A percentile compares a stretch with the other conserved stretches of the same genome.
phyloP scores from a whole-genome alignment of 2,329 filamentous ascomycete genomes.

The Seiridium cupressi region DNA sequence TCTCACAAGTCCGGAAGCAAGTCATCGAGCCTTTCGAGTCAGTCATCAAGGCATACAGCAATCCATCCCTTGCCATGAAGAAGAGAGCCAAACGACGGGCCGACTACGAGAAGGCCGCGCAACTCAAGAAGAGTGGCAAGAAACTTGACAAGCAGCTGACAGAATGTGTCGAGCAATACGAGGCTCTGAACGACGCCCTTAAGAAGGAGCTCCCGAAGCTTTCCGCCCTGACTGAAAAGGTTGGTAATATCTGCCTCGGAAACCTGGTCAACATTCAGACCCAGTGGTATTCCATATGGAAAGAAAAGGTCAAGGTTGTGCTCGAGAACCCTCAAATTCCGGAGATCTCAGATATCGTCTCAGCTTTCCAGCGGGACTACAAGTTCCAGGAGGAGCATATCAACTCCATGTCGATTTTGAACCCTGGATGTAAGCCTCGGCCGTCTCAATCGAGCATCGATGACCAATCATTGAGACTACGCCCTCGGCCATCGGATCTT shows the following conservation, averaged over 20 bases:
- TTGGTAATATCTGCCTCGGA: conserved; percentile 79
- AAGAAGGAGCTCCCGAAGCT: conserved; percentile 89
- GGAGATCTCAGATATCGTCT: conserved; percentile 70
- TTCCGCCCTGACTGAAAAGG: conserved; percentile 74
- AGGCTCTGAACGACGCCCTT: conserved; percentile 86
- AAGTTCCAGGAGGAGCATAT: conserved; percentile 72
- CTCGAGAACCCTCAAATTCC: conserved; percentile 66
- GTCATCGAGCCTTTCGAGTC: conserved; percentile 83
- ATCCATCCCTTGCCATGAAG: conserved; percentile 85
- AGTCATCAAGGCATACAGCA: conserved; percentile 76
- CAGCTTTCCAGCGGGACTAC: conserved; percentile 77
- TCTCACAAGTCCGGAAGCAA: conserved; percentile 69
- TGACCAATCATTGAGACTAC: conserved; percentile 48
- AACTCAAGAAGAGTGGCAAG: conserved; percentile 76
- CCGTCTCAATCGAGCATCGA: conserved; percentile 58
- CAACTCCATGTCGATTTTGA: conserved; percentile 72
- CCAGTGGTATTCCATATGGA: conserved; percentile 80
- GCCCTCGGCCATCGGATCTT: conserved; percentile 47
- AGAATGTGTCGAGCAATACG: conserved; percentile 84
- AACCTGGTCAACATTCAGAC: conserved; percentile 84
- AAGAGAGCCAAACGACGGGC: conserved; percentile 91
- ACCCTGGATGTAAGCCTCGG: conserved; percentile 64
- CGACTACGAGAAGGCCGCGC: conserved; percentile 81
- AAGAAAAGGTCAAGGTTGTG: conserved; percentile 75
- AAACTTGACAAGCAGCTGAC: conserved; percentile 82